A percentile compares a stretch with the other conserved stretches of the same genome.
phyloP scores from a whole-genome alignment of 495 filamentous ascomycete species.

The Hypoxylon intermedium region DNA sequence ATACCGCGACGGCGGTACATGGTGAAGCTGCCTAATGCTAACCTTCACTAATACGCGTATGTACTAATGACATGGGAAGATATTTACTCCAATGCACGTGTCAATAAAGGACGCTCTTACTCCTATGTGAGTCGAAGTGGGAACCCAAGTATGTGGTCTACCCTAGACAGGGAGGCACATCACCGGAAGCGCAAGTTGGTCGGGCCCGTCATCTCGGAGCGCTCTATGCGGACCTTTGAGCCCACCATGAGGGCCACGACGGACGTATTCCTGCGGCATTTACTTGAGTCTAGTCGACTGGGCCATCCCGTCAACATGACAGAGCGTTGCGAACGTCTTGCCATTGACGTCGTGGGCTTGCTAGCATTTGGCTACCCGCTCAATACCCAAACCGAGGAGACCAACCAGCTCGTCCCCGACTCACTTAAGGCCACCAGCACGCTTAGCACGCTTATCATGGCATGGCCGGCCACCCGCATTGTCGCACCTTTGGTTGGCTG shows the following conservation, averaged over 20 bases:
- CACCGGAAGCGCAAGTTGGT: slow-evolving; percentile 10
- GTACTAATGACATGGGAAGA: not conserved
- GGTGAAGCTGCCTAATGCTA: not conserved
- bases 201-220: slow-evolving; percentile 16
- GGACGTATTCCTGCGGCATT: slow-evolving; percentile 3
- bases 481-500: not conserved
- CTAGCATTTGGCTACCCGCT: slow-evolving; percentile 12
- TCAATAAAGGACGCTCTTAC: not conserved
- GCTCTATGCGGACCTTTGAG: slow-evolving; percentile 16
- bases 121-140: not conserved
- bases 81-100: not conserved
- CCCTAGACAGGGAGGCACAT: slow-evolving; percentile 2
- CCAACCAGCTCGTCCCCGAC: slow-evolving; percentile 1
- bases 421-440: not conserved
- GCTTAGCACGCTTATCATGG: not conserved
- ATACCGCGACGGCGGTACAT: not conserved
- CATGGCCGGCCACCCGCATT: not conserved
- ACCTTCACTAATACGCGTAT: not conserved
- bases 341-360: slow-evolving; percentile 7
- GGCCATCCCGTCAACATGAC: slow-evolving; percentile 8
- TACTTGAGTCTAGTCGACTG: slow-evolving; percentile 42
- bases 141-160: not conserved
- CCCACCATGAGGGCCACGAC: slow-evolving; percentile 14
- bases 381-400: slow-evolving; percentile 1
- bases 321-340: not conserved